Percentiles rank a stretch among this genome's conserved stretches.
Evolutionary conservation across 1,284 basidiomycete species (phyloP).

Genomic region (Phellopilus nigrolimitatus): DNA sequence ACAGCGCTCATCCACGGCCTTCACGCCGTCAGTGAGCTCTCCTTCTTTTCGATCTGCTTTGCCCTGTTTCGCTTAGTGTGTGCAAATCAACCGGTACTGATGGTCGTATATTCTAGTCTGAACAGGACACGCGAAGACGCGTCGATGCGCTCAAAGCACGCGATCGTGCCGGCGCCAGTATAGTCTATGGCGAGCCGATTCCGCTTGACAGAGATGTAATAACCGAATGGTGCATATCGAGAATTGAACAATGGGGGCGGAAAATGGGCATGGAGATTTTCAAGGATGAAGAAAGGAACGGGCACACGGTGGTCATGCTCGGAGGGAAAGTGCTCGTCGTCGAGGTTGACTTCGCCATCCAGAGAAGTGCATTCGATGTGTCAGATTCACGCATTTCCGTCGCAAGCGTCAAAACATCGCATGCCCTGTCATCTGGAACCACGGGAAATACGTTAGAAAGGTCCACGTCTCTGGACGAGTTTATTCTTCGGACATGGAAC

Average conservation of each 20-base stretch:
- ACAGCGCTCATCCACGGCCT: slow-evolving; percentile 20
- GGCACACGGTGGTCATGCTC: slow-evolving; percentile 52
- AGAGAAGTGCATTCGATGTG: slow-evolving; percentile 33
- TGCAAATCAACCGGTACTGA: slow-evolving; percentile 2
- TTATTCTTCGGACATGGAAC: slow-evolving; percentile 50
- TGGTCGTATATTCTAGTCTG: slow-evolving; percentile 9
- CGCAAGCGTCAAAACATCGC: slow-evolving; percentile 62
- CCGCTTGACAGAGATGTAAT: slow-evolving; percentile 16
- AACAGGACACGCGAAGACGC: slow-evolving; percentile 11
- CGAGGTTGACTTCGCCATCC: slow-evolving; percentile 59
- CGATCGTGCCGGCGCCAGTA: background rate
- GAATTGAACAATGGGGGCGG: slow-evolving; percentile 21
- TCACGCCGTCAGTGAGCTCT: slow-evolving; percentile 20
- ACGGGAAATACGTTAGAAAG: slow-evolving; percentile 35
- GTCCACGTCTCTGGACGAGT: slow-evolving; percentile 57
- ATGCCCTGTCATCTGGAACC: slow-evolving; percentile 52
- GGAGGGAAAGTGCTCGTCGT: slow-evolving; percentile 74
- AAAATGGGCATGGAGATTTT: slow-evolving; percentile 34
- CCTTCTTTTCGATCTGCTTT: background rate
- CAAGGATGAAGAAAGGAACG: slow-evolving; percentile 49
- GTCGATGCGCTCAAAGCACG: slow-evolving; percentile 12
- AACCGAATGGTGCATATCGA: slow-evolving; percentile 21
- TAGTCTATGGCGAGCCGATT: slow-evolving; percentile 22
- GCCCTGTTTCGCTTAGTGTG: no score
- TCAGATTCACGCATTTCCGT: slow-evolving; percentile 36